Percentiles rank a stretch among this genome's conserved stretches.
These are phyloP conservation scores for Vickermania spadyakhi DNA, from an alignment of 208 protist species.

Conservation along the genomic window DNA sequence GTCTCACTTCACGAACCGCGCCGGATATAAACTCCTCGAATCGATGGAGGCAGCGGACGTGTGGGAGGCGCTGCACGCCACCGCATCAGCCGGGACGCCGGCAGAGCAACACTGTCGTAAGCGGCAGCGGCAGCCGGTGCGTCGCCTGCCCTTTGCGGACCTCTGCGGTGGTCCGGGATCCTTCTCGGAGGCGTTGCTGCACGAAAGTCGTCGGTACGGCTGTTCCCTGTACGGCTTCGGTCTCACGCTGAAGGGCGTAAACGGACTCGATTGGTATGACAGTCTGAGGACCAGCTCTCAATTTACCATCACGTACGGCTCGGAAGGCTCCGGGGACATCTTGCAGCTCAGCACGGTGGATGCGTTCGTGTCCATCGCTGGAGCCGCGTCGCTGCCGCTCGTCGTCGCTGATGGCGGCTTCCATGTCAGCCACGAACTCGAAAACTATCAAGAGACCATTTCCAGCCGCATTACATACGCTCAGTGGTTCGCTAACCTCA, in stretches of 20 bases:
- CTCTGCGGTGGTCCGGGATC: constrained; percentile 86
- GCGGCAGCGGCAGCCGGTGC: constrained; percentile 1
- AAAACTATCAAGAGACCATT: constrained; percentile 86
- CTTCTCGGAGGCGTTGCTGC: constrained; percentile 77
- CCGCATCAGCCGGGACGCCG: constrained; percentile 6
- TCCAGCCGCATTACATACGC: constrained; percentile 79
- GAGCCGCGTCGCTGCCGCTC: constrained; percentile 27
- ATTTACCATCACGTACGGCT: constrained; percentile 72
- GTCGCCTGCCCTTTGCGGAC: constrained; percentile 56
- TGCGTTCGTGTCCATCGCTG: constrained; percentile 40
- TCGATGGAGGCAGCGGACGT: constrained; percentile 66
- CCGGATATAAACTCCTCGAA: constrained; percentile 86
- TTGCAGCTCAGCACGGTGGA: constrained; percentile 76
- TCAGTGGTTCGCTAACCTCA: constrained; percentile 74
- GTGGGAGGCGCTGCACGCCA: constrained; percentile 33
- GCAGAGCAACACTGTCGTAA: constrained; percentile 7
- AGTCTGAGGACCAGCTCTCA: constrained; percentile 21
- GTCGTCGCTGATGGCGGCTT: constrained; percentile 91
- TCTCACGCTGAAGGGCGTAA: constrained; percentile 65
- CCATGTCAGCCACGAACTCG: constrained; percentile 43
- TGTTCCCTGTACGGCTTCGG: constrained; percentile 62
- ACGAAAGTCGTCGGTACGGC: constrained; percentile 17
- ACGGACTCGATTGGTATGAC: constrained; percentile 77
- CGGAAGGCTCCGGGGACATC: constrained; percentile 80
- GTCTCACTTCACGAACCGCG: constrained; percentile 68